These are phyloP conservation scores for Colletotrichum higginsianum DNA, from an alignment of 2,329 filamentous ascomycete genomes.

Conservation along the genomic window DNA sequence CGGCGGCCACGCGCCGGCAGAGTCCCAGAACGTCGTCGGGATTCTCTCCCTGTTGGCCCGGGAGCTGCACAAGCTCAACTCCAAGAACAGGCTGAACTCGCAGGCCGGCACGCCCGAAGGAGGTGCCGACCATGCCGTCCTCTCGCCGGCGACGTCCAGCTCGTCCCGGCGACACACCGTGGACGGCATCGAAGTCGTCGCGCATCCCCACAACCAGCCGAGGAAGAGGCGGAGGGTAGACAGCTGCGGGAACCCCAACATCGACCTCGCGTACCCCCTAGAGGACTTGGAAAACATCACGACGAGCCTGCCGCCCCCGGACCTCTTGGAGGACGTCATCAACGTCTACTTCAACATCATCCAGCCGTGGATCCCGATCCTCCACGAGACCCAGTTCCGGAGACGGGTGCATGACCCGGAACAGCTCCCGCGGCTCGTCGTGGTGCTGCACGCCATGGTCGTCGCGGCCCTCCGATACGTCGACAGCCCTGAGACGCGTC, in stretches of 20 bases:
- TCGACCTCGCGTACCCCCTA: constrained; percentile 41
- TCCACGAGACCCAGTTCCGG: constrained; percentile 52
- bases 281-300: constrained; percentile 47
- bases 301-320: constrained; percentile 44
- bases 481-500: constrained; percentile 45
- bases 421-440: constrained; percentile 48
- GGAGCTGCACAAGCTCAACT: constrained; percentile 44
- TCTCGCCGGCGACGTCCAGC: constrained; percentile 33
- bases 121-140: constrained; percentile 8
- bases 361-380: constrained; percentile 59
- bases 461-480: constrained; percentile 49
- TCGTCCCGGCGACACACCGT: constrained; percentile 21
- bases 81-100: neutral
- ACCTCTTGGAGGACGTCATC: constrained; percentile 44
- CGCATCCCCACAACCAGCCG: constrained; percentile 34
- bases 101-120: constrained; percentile 23
- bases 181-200: constrained; percentile 23
- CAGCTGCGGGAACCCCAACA: constrained; percentile 46
- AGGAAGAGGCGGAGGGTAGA: constrained; percentile 45
- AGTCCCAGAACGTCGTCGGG: constrained; percentile 41
- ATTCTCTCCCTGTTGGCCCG: constrained; percentile 43
- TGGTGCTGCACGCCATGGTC: constrained; percentile 56
- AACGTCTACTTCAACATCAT: constrained; percentile 54
- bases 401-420: constrained; percentile 46
- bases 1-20: neutral